Evolutionary conservation across 1,284 basidiomycete genomes (phyloP).

Genomic region (Cutaneotrichosporon cavernicola): DNA sequence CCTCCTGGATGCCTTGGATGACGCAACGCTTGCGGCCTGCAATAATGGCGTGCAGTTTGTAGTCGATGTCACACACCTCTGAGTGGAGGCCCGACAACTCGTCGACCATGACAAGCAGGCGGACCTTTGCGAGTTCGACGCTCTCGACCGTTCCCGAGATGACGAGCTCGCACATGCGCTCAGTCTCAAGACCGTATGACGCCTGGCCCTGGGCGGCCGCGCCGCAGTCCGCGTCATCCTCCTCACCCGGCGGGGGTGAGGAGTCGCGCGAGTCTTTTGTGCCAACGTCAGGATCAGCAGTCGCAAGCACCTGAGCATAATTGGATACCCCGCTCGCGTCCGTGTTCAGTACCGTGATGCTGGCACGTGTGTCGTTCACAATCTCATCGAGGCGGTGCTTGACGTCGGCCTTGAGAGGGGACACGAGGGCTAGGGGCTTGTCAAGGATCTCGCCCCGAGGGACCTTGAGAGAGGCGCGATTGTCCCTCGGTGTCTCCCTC

Average conservation of each 20-base stretch:
- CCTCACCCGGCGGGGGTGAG: constrained; percentile 10
- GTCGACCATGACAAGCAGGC: constrained; percentile 89
- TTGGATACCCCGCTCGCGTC: constrained; percentile 30
- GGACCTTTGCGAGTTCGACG: constrained; percentile 85
- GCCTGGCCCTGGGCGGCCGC: constrained; percentile 17
- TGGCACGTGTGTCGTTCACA: constrained; percentile 78
- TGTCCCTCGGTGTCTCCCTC: constrained; percentile 84
- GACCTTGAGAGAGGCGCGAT: constrained; percentile 81
- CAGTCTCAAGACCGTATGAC: constrained; percentile 77
- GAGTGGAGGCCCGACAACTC: constrained; percentile 88
- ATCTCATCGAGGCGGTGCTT: constrained; percentile 86
- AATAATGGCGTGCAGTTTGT: constrained; percentile 89
- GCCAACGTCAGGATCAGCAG: constrained; percentile 26
- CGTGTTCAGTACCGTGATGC: constrained; percentile 71
- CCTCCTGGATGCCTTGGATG: constrained; percentile 91
- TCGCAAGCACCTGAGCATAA: constrained; percentile 36
- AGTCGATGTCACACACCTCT: constrained; percentile 89
- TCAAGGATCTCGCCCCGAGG: constrained; percentile 90
- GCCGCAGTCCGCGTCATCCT: constrained; percentile 14
- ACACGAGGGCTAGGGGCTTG: constrained; percentile 64
- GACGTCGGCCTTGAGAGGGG: constrained; percentile 82
- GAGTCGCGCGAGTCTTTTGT: constrained; percentile 18
- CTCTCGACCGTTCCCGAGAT: constrained; percentile 81
- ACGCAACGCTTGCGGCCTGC: constrained; percentile 84
- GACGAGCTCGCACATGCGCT: constrained; percentile 87